Conservation (phyloP, 306 rosid species). For the Ammopiptanthus mongolicus region DNA sequence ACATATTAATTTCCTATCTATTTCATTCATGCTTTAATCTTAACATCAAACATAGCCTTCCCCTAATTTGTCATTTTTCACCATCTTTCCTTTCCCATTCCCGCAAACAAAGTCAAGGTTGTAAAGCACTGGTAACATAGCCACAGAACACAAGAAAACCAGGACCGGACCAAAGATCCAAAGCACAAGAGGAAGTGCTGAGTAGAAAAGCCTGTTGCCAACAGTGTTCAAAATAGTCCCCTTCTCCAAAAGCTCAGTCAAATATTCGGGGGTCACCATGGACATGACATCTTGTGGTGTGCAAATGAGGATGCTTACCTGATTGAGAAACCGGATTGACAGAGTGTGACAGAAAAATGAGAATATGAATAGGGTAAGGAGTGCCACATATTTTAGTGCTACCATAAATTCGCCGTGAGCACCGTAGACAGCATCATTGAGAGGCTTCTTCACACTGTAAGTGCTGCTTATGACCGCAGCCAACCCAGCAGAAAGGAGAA, state of each 20-base stretch:
- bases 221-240: constrained; percentile 68
- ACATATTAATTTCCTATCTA: not conserved
- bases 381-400: constrained; percentile 73
- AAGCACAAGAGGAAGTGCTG: constrained; percentile 67
- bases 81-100: not conserved
- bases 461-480: constrained; percentile 92
- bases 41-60: constrained; percentile 17
- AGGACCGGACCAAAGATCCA: constrained; percentile 87
- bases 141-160: constrained; percentile 59
- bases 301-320: constrained; percentile 72
- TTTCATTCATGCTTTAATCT: not conserved
- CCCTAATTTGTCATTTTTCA: constrained; percentile 13
- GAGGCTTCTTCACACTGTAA: constrained; percentile 76
- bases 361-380: constrained; percentile 71
- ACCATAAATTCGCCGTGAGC: constrained; percentile 89
- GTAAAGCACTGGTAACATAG: constrained; percentile 75
- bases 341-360: constrained; percentile 81
- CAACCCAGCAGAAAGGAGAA: constrained; percentile 67
- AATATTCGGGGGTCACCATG: constrained; percentile 45
- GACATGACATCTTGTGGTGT: constrained; percentile 51
- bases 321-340: constrained; percentile 76
- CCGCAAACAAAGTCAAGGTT: constrained; percentile 60
- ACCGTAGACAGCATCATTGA: constrained; percentile 68
- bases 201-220: constrained; percentile 81
- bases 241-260: constrained; percentile 63